phyloP scores from a whole-genome alignment of 2,329 filamentous ascomycete species.

The Fusarium buharicum region DNA sequence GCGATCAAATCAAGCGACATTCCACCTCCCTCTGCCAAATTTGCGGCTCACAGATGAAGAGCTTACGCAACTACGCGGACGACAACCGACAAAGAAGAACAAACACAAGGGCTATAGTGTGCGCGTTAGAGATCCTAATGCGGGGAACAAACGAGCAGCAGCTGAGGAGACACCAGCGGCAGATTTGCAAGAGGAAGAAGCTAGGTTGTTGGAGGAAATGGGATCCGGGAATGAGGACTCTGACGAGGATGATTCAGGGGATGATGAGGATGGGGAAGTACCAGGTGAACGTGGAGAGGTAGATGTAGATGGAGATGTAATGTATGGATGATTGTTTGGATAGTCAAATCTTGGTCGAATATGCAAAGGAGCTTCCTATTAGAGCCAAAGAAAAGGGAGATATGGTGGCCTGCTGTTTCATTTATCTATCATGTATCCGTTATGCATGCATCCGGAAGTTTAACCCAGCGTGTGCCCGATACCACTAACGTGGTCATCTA shows the following conservation, averaged over 20 bases:
- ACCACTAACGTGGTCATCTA: too few relatives aligned
- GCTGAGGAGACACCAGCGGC: slow-evolving; percentile 29
- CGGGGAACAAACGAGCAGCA: slow-evolving; percentile 25
- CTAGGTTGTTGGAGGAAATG: slow-evolving; percentile 39
- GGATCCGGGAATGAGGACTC: slow-evolving; percentile 44
- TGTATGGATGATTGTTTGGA: slow-evolving; percentile 10
- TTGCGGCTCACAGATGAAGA: slow-evolving; percentile 52
- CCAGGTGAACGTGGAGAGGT: slow-evolving; percentile 18
- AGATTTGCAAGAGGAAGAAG: slow-evolving; percentile 42
- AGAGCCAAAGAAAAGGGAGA: too few relatives aligned
- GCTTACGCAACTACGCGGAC: slow-evolving; percentile 49
- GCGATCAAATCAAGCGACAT: slow-evolving; percentile 46
- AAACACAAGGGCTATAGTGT: slow-evolving; percentile 52
- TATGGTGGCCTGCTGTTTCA: too few relatives aligned
- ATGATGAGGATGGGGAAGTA: slow-evolving; percentile 37
- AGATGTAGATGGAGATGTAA: slow-evolving; percentile 27
- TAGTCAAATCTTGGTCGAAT: too few relatives aligned
- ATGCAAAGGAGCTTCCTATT: too few relatives aligned
- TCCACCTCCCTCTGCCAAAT: slow-evolving; percentile 51
- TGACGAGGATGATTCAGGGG: slow-evolving; percentile 46
- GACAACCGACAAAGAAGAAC: slow-evolving; percentile 50
- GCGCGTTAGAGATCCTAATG: slow-evolving; percentile 43
- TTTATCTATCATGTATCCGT: too few relatives aligned
- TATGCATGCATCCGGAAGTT: too few relatives aligned
- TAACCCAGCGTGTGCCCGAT: too few relatives aligned